Base-by-base conservation (phyloP, 768 basidiomycete genomes). In the Tulasnella sp. region DNA sequence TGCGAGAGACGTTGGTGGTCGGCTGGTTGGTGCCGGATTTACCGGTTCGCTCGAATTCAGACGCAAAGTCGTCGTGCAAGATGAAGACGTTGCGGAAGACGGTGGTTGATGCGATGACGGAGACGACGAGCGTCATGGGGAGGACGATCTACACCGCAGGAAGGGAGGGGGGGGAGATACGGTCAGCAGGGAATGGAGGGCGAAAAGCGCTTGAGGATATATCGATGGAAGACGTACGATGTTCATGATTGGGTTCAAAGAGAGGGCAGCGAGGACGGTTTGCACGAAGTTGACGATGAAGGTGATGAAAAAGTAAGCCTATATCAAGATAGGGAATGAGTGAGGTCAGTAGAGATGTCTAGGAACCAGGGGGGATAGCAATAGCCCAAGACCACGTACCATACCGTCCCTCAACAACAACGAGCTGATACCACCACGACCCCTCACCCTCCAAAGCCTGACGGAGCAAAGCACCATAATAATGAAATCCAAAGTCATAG, bases 21-120 rank as follows among this genome's bases (percentile, higher is more conserved):
- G 51, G 74, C 44, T 75, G 32, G 55, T 23, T 16, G 55, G 55
- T 20, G 18, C 55, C 18, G 26, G 55, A 5, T 26, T 57, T 57
- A 42, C 42, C 42, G 42, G 42, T 42, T 42, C 42, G 42, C 55
- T 57, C 55, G 55, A 23, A 57, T 26, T 73, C 73, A 40, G 44
- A 46, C 39, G 73, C 42, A 40, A 77, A 77, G 39, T 71, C 77
- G 69, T 77, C 77, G 77, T 77, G 69, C 44, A 77, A 23, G 77
- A 70, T 77, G 77, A 77, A 77, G 35, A 77, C 77, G 44, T 77
- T 44, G 15, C 77, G 40, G 77, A 77, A 77, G 67, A 77, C 77
- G 23, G 69, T 70, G 37, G 77, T 77, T 18, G 77, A 67, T 16
- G 77, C 77, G 44, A 77, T 77, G 37, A 73, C 77, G 15, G 77